phyloP scores from a whole-genome alignment of 2,329 filamentous ascomycete species.

The Aspergillus aculeatus region DNA sequence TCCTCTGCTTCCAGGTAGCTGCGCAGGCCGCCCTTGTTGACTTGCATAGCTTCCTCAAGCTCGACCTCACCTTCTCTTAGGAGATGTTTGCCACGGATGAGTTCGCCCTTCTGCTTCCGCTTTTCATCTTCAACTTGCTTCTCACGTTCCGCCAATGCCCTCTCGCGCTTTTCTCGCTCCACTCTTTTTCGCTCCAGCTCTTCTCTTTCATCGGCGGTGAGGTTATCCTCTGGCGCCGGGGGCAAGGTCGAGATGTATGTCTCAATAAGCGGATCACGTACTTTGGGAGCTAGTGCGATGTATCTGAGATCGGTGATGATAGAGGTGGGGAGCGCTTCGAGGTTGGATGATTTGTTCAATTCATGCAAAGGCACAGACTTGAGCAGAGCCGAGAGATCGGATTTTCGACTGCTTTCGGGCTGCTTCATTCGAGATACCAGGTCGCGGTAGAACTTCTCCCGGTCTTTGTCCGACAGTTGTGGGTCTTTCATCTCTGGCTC shows the following conservation, averaged over 20 bases:
- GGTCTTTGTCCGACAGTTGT: slow-evolving; percentile 48
- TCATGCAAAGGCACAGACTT: slow-evolving; percentile 43
- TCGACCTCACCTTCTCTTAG: slow-evolving; percentile 46
- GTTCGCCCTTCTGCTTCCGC: slow-evolving; percentile 38
- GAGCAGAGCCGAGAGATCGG: slow-evolving; percentile 46
- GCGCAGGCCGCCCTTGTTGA: slow-evolving; percentile 44
- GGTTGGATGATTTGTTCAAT: slow-evolving; percentile 41
- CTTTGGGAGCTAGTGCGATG: slow-evolving; percentile 40
- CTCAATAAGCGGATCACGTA: slow-evolving; percentile 43
- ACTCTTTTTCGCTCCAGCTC: slow-evolving; percentile 38
- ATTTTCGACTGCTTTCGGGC: slow-evolving; percentile 47
- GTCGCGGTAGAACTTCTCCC: slow-evolving; percentile 51
- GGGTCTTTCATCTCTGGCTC: slow-evolving; percentile 67
- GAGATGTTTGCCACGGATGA: slow-evolving; percentile 43
- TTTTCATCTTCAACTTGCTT: slow-evolving; percentile 46
- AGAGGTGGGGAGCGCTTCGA: slow-evolving; percentile 40
- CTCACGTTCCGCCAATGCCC: slow-evolving; percentile 44
- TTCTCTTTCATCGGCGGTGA: slow-evolving; percentile 41
- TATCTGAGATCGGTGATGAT: slow-evolving; percentile 47
- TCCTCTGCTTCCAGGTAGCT: slow-evolving; percentile 38
- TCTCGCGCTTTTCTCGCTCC: slow-evolving; percentile 46
- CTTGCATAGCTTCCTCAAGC: slow-evolving; percentile 44
- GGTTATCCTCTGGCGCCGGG: slow-evolving; percentile 36
- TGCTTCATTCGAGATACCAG: slow-evolving; percentile 47
- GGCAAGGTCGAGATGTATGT: slow-evolving; percentile 46